phyloP scores from a whole-genome alignment of 2,329 filamentous ascomycete genomes.

The Celoporthe dispersa region DNA sequence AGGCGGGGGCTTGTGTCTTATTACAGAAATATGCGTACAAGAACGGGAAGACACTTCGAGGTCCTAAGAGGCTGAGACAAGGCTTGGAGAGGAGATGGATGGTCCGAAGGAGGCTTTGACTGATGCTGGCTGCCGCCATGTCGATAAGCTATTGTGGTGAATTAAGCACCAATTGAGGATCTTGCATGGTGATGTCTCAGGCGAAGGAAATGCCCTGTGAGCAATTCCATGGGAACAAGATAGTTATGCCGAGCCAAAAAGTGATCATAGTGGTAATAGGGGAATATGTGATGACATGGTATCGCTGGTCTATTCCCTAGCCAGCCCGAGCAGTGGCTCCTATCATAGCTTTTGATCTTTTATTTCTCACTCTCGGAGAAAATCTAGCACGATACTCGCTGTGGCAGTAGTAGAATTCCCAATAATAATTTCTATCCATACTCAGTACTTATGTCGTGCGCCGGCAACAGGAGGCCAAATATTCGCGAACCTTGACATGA shows the following conservation, averaged over 20 bases:
- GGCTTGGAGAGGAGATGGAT: not conserved
- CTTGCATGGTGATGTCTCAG: not conserved
- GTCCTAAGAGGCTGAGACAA: not conserved
- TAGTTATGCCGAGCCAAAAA: not conserved
- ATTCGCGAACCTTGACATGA: no score
- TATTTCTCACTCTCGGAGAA: not conserved
- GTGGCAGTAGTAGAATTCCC: not conserved
- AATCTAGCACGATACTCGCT: not conserved
- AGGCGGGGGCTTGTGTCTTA: not conserved
- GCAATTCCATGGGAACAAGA: not conserved
- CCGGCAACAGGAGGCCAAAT: not conserved
- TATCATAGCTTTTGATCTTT: not conserved
- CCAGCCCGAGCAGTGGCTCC: not conserved
- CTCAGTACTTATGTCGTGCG: not conserved
- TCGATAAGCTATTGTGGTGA: not conserved
- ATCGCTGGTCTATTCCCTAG: not conserved
- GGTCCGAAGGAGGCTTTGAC: no score
- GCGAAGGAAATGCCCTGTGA: not conserved
- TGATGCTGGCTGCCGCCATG: not conserved
- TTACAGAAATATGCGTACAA: not conserved
- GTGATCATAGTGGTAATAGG: not conserved
- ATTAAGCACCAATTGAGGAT: not conserved
- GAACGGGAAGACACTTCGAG: not conserved
- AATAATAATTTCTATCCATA: not conserved
- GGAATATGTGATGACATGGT: not conserved